Base-by-base conservation (phyloP, 179 eudicot genomes). In the Silene coronaria region DNA sequence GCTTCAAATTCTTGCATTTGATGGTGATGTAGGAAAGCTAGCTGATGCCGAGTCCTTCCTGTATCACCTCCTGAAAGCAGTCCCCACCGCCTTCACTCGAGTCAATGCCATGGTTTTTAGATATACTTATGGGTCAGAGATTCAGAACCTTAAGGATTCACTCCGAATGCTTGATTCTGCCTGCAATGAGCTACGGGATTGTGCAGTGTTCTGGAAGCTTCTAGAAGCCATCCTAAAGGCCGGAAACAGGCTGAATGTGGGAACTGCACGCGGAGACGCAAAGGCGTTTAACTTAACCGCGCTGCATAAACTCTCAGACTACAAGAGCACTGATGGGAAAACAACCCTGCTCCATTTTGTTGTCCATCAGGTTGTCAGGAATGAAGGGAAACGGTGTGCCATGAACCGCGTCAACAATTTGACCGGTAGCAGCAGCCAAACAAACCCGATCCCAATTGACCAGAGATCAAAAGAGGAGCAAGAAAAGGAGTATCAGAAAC, bases 41-140 rank as follows among this genome's bases (percentile, higher is more conserved):
- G 97, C 97, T 1, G 96, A 91, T 71, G 95, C 97, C 0, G 99
- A 95, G 48, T 89, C 93, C 28, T 95, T 95, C 79, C 87, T 95
- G 0, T 91, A 71, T 71, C 89, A 87, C 70, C 80, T 92, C 80
- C 87, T 95, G 24, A 91, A 83, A 69, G 85, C 91, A 0, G 81
- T 95, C 38, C 99, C 99, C 10, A 80, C 91, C 0, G 89, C 97
- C 5, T 95, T 95, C 72, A 81, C 86, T 12, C 85, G 91, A 13
- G 88, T 86, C 30, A 79, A 85, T 53, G 88, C 93, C 42, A 85
- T 95, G 93, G 88, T 89, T 11, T 92, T 95, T 21, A 73, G 90
- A 58, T 82, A 85, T 45, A 88, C 70, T n/a, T 92, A 85, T 28
- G 87, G 80, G 36, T 76, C 85, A 0, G 97, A 95, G 75, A 80